These are phyloP conservation scores for Fusarium sp. DNA, from an alignment of 2,329 filamentous ascomycete genomes.

Conservation along the genomic window DNA sequence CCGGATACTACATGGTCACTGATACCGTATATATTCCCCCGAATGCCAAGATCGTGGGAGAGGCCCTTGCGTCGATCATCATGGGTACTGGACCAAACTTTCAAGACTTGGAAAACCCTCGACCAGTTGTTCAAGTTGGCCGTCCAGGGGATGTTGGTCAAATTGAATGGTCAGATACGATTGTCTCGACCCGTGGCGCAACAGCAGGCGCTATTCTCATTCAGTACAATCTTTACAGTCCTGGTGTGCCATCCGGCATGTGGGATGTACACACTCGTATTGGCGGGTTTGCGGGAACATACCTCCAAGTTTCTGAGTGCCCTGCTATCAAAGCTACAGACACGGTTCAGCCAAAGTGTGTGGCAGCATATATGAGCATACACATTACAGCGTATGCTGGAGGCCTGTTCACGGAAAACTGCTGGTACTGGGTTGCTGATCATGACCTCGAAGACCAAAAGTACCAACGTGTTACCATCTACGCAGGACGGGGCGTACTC, in stretches of 20 bases:
- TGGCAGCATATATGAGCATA: conserved; percentile 58
- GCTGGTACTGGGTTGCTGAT: conserved; percentile 63
- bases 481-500: conserved; percentile 63
- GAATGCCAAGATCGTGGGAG: conserved; percentile 69
- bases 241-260: conserved; percentile 62
- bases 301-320: conserved; percentile 76
- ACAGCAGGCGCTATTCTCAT: conserved; percentile 77
- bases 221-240: conserved; percentile 76
- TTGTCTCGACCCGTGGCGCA: conserved; percentile 76
- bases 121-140: conserved; percentile 76
- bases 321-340: conserved; percentile 60
- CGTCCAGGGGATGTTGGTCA: conserved; percentile 70
- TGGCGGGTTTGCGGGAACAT: conserved; percentile 77
- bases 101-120: conserved; percentile 67
- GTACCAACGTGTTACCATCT: conserved; percentile 64
- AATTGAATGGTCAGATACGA: conserved; percentile 79
- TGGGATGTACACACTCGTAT: conserved; percentile 86
- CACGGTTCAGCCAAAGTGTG: conserved; percentile 49
- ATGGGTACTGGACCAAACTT: conserved; percentile 69
- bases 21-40: conserved; percentile 64
- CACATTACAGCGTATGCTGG: conserved; percentile 55
- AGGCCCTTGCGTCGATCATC: conserved; percentile 65
- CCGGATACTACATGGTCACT: conserved; percentile 71
- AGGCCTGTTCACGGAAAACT: conserved; percentile 58
- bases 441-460: conserved; percentile 66